Conservation (phyloP, 768 basidiomycete species). For the Mycena crocata region DNA sequence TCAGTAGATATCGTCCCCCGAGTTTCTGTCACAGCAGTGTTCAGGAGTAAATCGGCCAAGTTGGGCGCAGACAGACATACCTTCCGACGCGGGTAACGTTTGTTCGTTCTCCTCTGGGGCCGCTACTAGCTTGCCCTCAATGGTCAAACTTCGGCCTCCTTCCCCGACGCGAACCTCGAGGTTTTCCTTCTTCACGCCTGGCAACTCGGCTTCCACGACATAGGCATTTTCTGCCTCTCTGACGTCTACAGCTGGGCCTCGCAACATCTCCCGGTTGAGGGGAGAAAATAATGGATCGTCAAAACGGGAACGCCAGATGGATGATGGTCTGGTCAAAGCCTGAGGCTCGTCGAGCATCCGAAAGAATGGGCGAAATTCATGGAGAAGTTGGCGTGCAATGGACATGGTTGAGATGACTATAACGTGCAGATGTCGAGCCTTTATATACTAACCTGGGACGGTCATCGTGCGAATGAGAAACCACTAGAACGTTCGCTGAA, state of each 20-base stretch:
- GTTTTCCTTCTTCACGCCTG: conserved; percentile 83
- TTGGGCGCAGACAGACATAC: conserved; percentile 39
- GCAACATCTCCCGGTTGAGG: conserved; percentile 36
- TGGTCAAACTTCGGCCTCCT: conserved; percentile 75
- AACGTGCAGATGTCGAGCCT: background rate
- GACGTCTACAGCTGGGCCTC: conserved; percentile 73
- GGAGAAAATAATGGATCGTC: conserved; percentile 65
- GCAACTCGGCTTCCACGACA: conserved; percentile 80
- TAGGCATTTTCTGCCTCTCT: conserved; percentile 74
- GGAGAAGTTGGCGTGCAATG: conserved; percentile 70
- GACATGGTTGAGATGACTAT: conserved; percentile 59
- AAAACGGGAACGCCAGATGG: conserved; percentile 46
- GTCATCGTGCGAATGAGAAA: conserved; percentile 26
- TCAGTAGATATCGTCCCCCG: conserved; percentile 70
- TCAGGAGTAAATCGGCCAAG: background rate
- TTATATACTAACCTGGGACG: conserved; percentile 23
- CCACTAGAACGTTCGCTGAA: conserved; percentile 18
- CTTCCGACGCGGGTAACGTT: conserved; percentile 42
- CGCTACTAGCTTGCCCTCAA: conserved; percentile 69
- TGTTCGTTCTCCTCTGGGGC: conserved; percentile 36
- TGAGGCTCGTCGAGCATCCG: conserved; percentile 82
- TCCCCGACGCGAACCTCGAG: conserved; percentile 78
- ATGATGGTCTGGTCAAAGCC: conserved; percentile 59
- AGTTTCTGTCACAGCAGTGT: too few species aligned
- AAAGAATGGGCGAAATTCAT: conserved; percentile 81